Evolutionary conservation across 2,329 filamentous ascomycete genomes (phyloP).

Genomic region (Alternaria sp.): DNA sequence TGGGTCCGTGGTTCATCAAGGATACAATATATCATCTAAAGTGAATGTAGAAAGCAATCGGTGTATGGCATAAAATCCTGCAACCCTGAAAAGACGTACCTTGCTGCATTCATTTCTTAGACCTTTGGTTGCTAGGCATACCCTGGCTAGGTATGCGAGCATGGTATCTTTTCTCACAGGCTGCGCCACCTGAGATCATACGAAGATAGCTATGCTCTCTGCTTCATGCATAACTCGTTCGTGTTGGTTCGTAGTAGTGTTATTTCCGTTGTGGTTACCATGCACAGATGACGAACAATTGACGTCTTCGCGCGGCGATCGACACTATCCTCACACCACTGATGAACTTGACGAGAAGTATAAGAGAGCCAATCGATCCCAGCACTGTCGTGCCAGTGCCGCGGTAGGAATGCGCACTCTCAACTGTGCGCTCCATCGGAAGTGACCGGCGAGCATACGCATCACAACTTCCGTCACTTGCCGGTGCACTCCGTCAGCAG

Average conservation of each 20-base stretch:
- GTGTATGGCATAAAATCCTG: neutral
- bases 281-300: conserved; percentile 9
- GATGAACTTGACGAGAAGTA: conserved; percentile 1
- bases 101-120: neutral
- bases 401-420: conserved; percentile 3
- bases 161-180: neutral
- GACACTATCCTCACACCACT: neutral
- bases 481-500: conserved; percentile 35
- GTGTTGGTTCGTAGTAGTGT: neutral
- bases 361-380: neutral
- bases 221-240: neutral
- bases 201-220: neutral
- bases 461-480: conserved; percentile 39
- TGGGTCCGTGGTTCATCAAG: neutral
- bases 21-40: neutral
- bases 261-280: conserved; percentile 2
- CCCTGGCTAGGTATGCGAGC: neutral
- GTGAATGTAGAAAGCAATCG: accelerated
- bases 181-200: neutral
- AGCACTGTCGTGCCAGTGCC: neutral
- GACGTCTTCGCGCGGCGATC: conserved; percentile 11
- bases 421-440: conserved; percentile 18
- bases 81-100: neutral
- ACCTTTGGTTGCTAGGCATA: neutral
- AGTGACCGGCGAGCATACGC: conserved; percentile 25